Conservation (phyloP, 306 rosid genomes). For the Hippophae rhamnoides region DNA sequence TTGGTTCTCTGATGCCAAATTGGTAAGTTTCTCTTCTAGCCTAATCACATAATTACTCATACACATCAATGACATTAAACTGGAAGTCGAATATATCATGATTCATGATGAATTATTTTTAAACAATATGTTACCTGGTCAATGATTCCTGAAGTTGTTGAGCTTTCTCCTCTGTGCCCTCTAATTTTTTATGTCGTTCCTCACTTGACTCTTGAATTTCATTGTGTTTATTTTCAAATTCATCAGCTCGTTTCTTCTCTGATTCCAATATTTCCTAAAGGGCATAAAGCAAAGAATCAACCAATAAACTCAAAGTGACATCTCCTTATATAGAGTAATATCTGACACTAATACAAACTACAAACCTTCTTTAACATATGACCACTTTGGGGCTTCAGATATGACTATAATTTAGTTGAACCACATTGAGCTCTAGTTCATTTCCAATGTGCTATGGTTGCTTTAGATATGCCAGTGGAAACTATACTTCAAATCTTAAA, state of each 20-base stretch:
- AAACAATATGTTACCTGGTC: slow-evolving; percentile 46
- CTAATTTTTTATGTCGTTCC: slow-evolving; percentile 41
- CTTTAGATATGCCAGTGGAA: too few species aligned
- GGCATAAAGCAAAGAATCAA: slow-evolving; percentile 17
- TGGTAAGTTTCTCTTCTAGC: slow-evolving; percentile 77
- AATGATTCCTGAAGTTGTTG: slow-evolving; percentile 66
- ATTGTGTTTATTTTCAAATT: slow-evolving; percentile 47
- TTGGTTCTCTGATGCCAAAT: slow-evolving; percentile 78
- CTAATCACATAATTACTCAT: slow-evolving; percentile 37
- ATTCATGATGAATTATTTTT: background rate
- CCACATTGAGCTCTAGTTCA: too few species aligned
- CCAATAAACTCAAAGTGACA: slow-evolving; percentile 12
- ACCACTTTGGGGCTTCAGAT: background rate
- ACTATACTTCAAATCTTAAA: too few species aligned
- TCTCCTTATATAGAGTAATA: background rate
- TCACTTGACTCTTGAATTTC: slow-evolving; percentile 42
- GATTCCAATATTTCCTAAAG: slow-evolving; percentile 42
- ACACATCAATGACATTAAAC: too few species aligned
- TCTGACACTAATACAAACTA: background rate
- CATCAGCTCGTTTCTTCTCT: slow-evolving; percentile 49
- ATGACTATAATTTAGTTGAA: background rate
- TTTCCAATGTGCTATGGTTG: background rate
- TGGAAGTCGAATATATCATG: too few species aligned
- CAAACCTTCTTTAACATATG: background rate
- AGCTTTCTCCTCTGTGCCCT: slow-evolving; percentile 64